Evolutionary conservation across 225 moss, liverwort and hornwort genomes (phyloP), one percentile per base, ranked within the genome.

Genomic region (Pleurozium schreberi): DNA sequence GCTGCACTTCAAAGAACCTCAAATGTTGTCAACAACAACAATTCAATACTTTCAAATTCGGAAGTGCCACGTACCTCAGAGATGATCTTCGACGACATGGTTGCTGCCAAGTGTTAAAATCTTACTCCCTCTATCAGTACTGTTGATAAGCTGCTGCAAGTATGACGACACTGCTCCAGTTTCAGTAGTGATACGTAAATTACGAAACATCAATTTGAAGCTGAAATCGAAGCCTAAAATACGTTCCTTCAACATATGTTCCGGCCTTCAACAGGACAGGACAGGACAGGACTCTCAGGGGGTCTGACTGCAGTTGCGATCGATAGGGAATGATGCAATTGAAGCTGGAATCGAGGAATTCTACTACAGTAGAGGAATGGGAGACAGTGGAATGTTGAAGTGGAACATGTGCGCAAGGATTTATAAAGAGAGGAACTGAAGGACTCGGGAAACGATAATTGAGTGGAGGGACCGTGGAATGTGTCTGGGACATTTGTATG

Each of bases 41-140:
- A 14, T n/a, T n/a, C 22, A 7, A 28, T 9, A 23, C 53, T 53
- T n/a, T 80, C 31, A 17, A 31, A 57, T 55, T 55, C n/a, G 26
- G 4, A 11, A n/a, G 36, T 52, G n/a, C 60, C 59, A 66, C 50
- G n/a, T 84, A 90, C 90, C 90, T 92, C 90, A 27, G 92, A 52
- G 66, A 79, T 77, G 50, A 62, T 81, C 42, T 63, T 86, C 79
- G 89, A 66, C 68, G 92, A 64, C 92, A 92, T 88, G 87, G 26
- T 71, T 7, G 5, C 83, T 58, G 64, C 49, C 52, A 38, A 28
- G 25, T 49, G 63, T 23, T 57, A 67, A 52, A 57, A 33, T 53
- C 38, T n/a, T 66, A 12, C 33, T 25, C 14, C 28, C 33, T 67
- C 53, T 50, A 4, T 5, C 31, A n/a, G n/a, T n/a, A 10, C 87